phyloP scores from a whole-genome alignment of 1,284 basidiomycete genomes.

The Termitomyces sp. region DNA sequence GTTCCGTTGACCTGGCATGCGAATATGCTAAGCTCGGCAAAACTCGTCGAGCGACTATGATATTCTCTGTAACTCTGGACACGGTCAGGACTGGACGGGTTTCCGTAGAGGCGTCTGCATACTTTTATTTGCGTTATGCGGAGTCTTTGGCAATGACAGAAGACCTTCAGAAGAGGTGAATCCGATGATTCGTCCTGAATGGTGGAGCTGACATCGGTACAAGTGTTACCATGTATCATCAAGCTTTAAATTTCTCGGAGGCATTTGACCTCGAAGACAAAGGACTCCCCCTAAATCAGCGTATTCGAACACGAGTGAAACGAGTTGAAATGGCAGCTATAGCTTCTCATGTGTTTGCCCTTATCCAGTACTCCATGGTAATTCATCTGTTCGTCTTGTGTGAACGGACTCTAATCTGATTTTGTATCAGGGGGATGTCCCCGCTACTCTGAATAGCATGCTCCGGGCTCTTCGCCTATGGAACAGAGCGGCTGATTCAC shows the following conservation, averaged over 20 bases:
- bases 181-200: conserved; percentile 12
- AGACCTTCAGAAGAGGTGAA: conserved; percentile 58
- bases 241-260: conserved; percentile 48
- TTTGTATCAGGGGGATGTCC: conserved; percentile 56
- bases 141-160: conserved; percentile 61
- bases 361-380: conserved; percentile 67
- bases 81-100: conserved; percentile 36
- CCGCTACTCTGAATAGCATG: conserved; percentile 54
- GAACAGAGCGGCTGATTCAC: conserved; percentile 71
- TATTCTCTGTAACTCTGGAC: conserved; percentile 56
- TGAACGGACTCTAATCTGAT: conserved; percentile 1
- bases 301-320: conserved; percentile 53
- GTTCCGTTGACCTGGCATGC: conserved; percentile 67
- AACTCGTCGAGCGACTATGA: conserved; percentile 52
- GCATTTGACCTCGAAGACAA: conserved; percentile 42
- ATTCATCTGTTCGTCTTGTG: conserved; percentile 14
- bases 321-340: conserved; percentile 66
- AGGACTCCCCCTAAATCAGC: conserved; percentile 43
- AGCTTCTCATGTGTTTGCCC: conserved; percentile 63
- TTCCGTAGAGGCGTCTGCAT: conserved; percentile 45
- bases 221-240: conserved; percentile 52
- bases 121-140: conserved; percentile 63
- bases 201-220: not conserved
- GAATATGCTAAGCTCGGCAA: conserved; percentile 80
- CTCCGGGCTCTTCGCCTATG: conserved; percentile 75